Base-by-base conservation (phyloP, 306 rosid species). In the Lathyrus tuberosus region DNA sequence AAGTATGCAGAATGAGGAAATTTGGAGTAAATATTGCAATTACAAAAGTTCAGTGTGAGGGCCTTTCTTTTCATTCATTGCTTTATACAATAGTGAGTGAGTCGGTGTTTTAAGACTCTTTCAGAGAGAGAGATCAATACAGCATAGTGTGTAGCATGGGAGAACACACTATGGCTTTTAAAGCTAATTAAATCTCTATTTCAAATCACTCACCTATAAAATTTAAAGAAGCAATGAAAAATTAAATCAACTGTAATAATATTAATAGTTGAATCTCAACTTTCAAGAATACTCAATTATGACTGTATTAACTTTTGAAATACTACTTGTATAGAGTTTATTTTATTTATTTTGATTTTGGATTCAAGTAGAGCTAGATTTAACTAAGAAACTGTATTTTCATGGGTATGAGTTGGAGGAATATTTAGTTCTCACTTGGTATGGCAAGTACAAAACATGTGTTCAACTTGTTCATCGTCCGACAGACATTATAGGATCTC, bases 51-150 rank as follows among this genome's bases (percentile, higher is more conserved):
- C 88, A 86, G 84, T 37, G 68, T 60, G 59, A 73, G 61, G 80
- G 69, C 80, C 82, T 85, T 73, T 83, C 80, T 75, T 66, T 38
- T 85, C 92, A 90, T 87, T 87, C 93, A 89, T 85, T 90, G 85
- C 88, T 65, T 66, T 66, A 61, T 69, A 56, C 54, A 5, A n/a
- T 60, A 16, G 43, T 60, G 44, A n/a, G 33, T 38, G 59, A 83
- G 95, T 82, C 84, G 95, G 95, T 81, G 89, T 84, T 87, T 72
- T 72, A 78, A 76, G 84, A 80, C 57, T 61, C 69, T 70, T 18
- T 64, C 54, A 64, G 38, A 63, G 13, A 10, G 14, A 40, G 51
- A 62, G 58, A 54, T 16, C 69, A 69, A 44, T 10, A 51, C 71
- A 69, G 43, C 77, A 67, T 67, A 53, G 60, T 35, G 40, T 35